Evolutionary conservation across 192 early-diverging fungal genomes (phyloP).

Genomic region (Umbelopsis sp.): DNA sequence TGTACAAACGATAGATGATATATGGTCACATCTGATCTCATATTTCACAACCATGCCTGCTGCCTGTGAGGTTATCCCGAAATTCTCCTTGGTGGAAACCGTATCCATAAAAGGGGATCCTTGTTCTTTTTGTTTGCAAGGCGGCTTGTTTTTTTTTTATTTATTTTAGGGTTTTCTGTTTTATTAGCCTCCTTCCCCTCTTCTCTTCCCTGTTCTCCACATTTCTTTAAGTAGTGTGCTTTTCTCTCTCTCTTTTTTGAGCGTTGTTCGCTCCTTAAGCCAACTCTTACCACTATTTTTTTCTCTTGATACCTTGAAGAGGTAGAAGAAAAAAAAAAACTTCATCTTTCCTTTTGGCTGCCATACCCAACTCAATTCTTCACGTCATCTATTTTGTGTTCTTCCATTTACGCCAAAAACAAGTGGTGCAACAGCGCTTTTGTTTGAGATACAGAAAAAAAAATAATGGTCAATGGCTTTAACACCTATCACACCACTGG

Average conservation of each 20-base stretch:
- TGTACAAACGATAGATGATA: too few species aligned
- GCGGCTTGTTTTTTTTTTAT: not conserved
- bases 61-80: not conserved
- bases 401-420: too few species aligned
- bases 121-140: constrained; percentile 6
- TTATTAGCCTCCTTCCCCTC: not conserved
- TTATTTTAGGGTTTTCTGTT: constrained; percentile 5
- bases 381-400: too few species aligned
- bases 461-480: constrained; percentile 11
- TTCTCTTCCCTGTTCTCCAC: constrained; percentile 15
- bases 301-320: not conserved
- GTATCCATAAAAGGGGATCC: not conserved
- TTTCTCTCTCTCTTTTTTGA: not conserved
- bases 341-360: too few species aligned
- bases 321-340: too few species aligned
- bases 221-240: not conserved
- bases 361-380: too few species aligned
- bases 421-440: not conserved
- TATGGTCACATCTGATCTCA: too few species aligned
- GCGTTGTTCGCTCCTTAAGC: constrained; percentile 1
- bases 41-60: too few species aligned
- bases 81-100: constrained; percentile 19
- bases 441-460: not conserved
- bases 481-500: not conserved
- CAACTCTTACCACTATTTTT: not conserved